Evolutionary conservation across 2,329 filamentous ascomycete species (phyloP).

Genomic region (Tolypocladium paradoxum): DNA sequence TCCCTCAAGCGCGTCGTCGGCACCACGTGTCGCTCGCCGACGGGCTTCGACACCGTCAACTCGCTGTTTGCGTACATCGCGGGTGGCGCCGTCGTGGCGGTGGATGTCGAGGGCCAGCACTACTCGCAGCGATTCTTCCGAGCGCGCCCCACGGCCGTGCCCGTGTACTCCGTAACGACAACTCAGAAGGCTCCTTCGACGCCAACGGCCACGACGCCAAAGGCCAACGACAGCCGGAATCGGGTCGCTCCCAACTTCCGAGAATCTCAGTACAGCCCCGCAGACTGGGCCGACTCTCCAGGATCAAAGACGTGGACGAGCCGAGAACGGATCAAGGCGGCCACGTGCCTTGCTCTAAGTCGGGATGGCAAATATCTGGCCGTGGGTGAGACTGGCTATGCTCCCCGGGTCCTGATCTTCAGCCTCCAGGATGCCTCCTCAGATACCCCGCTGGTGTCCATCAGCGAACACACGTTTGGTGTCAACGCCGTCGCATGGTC

Average conservation of each 20-base stretch:
- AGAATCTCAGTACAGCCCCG: constrained; percentile 33
- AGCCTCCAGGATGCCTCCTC: constrained; percentile 69
- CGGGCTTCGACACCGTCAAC: constrained; percentile 73
- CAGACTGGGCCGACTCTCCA: constrained; percentile 52
- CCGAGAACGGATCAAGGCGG: constrained; percentile 85
- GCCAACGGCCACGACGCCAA: constrained; percentile 40
- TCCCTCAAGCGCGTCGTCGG: constrained; percentile 79
- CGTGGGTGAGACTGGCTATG: constrained; percentile 91
- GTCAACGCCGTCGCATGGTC: constrained; percentile 87
- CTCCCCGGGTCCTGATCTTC: constrained; percentile 83
- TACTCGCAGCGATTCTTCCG: constrained; percentile 80
- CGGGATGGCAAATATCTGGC: constrained; percentile 79
- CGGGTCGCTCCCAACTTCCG: constrained; percentile 36
- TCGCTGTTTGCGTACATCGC: constrained; percentile 83
- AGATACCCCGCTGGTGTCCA: constrained; percentile 71
- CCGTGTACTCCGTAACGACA: constrained; percentile 47
- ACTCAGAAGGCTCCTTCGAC: constrained; percentile 39
- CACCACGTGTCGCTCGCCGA: constrained; percentile 75
- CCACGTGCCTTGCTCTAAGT: constrained; percentile 82
- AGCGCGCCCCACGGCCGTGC: constrained; percentile 67
- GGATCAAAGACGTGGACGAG: constrained; percentile 71
- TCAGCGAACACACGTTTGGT: constrained; percentile 84
- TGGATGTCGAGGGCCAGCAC: constrained; percentile 59
- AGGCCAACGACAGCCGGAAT: constrained; percentile 54
- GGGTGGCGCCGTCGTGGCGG: constrained; percentile 85